Evolutionary conservation across 2,329 filamentous ascomycete species (phyloP).

Genomic region (Pseudogymnoascus sp.): DNA sequence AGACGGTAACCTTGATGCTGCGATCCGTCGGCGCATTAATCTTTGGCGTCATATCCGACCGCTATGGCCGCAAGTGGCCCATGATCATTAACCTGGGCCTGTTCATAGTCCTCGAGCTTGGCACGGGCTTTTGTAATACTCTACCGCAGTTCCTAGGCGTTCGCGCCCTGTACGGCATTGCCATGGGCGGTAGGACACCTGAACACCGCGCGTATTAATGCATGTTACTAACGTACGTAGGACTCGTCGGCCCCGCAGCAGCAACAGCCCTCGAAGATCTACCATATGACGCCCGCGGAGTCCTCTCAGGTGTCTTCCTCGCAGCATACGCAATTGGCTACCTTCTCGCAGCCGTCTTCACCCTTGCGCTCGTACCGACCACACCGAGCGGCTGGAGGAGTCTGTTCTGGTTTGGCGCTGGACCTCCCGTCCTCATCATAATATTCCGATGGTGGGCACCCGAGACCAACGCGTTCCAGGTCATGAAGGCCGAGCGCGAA

Average conservation of each 20-base stretch:
- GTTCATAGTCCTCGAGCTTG: conserved; percentile 60
- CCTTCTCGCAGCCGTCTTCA: conserved; percentile 38
- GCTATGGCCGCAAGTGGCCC: conserved; percentile 58
- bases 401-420: conserved; percentile 78
- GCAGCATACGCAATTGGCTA: conserved; percentile 24
- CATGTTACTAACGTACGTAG: background rate
- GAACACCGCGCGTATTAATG: background rate
- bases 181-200: conserved; percentile 58
- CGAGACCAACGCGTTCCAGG: conserved; percentile 65
- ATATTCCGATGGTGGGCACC: conserved; percentile 65
- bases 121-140: conserved; percentile 21
- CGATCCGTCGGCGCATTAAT: conserved; percentile 38
- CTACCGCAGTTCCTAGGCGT: conserved; percentile 55
- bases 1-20: conserved; percentile 27
- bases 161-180: conserved; percentile 65
- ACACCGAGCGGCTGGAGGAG: conserved; percentile 72
- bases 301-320: conserved; percentile 24
- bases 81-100: conserved; percentile 66
- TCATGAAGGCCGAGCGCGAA: conserved; percentile 56
- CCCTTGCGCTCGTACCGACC: conserved; percentile 61
- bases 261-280: conserved; percentile 64
- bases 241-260: conserved; percentile 64
- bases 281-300: conserved; percentile 22
- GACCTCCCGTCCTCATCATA: conserved; percentile 71
- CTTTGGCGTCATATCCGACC: conserved; percentile 40